Evolutionary conservation across 345 rosid species (phyloP).

Genomic region (Mallotus nudiflorus): DNA sequence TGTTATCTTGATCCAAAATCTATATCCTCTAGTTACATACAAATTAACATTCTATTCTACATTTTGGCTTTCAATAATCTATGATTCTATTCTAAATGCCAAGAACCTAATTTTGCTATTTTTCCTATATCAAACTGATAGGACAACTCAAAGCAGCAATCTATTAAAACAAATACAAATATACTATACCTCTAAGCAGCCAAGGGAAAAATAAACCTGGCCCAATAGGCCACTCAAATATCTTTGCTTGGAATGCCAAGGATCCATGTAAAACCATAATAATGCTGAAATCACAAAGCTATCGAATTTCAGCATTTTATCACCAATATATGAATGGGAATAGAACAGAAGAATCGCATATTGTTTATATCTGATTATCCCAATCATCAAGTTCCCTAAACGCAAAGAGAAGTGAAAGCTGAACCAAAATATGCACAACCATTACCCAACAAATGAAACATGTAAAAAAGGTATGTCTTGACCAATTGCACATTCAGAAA

Average conservation of each 20-base stretch:
- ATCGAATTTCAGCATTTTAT: neutral
- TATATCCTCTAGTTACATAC: neutral
- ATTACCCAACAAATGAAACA: too few relatives aligned
- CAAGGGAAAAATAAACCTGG: neutral
- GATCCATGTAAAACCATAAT: too few relatives aligned
- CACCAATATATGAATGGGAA: too few relatives aligned
- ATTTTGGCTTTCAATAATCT: neutral
- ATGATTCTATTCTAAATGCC: neutral
- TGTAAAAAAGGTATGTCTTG: too few relatives aligned
- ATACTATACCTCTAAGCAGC: neutral
- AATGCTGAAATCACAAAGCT: neutral
- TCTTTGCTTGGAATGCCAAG: neutral
- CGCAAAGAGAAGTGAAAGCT: neutral
- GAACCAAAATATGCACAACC: neutral
- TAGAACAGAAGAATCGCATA: neutral
- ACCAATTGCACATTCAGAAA: too few relatives aligned
- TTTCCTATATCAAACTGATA: neutral
- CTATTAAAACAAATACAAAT: conserved; percentile 6
- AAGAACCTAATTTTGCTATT: conserved; percentile 2
- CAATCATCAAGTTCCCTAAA: neutral
- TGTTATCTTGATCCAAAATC: neutral
- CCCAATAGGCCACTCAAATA: neutral
- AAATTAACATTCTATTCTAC: neutral
- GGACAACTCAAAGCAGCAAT: neutral
- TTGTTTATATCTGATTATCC: neutral